Base-by-base conservation (phyloP, 768 basidiomycete species). In the Amylocystis lapponica region DNA sequence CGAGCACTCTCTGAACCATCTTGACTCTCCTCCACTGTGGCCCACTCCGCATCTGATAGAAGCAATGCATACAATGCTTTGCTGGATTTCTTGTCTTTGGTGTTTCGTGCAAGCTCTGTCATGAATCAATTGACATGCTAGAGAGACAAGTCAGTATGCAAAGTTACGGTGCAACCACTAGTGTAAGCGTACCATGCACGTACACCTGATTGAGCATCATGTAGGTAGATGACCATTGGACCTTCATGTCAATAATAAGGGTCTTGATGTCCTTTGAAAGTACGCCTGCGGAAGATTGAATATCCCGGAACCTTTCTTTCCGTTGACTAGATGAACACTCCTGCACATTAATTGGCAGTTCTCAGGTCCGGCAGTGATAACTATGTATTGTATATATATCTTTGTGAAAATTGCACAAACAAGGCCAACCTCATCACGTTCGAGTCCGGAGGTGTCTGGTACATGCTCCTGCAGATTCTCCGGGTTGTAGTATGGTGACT, bases 191-290 rank as follows among this genome's bases (percentile, higher is more conserved):
- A 42, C 17, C 23, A 46, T 35, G n/a, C n/a, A 51, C 44, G 64
- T 51, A 35, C 11, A 57, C 55, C 19, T 45, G 43, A 11, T 44
- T 36, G 5, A 55, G 30, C 65, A 66, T 64, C 10, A 57, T 36
- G 41, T 53, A 64, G 0, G 57, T 65, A 1, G 61, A 66, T 1
- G 57, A 66, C 63, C 66, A 67, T 8, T 54, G 41, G 2, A 63
- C 55, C 3, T 45, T 47, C 55, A 59, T 62, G 43, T 66, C 58
- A 13, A 63, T 27, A 5, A 64, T 33, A 1, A 65, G 53, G 5
- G 45, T 40, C 1, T 43, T 19, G 17, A 48, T 30, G 30, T 31
- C 8, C 39, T 39, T 17, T 5, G 23, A 9, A 7, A 21, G 22
- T 1, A 48, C 29, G 8, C 35, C 37, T 5, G 17, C 30, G 3